A percentile compares a stretch with the other conserved stretches of the same genome.
These are phyloP conservation scores for Hansfordia pulvinata DNA, from an alignment of 2,329 filamentous ascomycete species.

Conservation along the genomic window DNA sequence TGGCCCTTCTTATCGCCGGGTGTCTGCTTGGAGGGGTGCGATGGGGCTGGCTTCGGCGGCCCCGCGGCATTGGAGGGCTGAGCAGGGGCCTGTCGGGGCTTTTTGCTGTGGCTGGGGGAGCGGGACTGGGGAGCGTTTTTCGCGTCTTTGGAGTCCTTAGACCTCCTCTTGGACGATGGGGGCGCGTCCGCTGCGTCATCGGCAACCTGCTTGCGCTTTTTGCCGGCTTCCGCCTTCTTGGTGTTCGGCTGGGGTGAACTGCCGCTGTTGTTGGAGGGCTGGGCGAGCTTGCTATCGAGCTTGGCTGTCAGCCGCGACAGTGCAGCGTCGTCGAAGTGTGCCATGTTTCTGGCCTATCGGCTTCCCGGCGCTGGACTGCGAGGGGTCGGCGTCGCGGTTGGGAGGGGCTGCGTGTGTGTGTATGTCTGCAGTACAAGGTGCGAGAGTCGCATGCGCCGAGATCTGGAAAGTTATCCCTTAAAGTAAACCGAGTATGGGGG, in stretches of 20 bases:
- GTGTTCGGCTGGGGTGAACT: conserved; percentile 4
- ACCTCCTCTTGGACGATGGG: conserved; percentile 13
- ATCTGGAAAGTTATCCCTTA: no score
- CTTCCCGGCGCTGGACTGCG: no score
- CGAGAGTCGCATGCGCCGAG: no score
- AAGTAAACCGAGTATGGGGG: no score
- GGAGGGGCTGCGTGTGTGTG: no score
- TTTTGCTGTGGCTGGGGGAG: no score
- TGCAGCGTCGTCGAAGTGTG: conserved; percentile 33
- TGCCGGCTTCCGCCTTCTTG: conserved; percentile 16
- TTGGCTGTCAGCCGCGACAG: conserved; percentile 39
- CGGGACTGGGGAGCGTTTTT: conserved; percentile 9
- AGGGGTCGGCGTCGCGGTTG: no score
- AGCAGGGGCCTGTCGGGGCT: no score
- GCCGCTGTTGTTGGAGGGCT: conserved; percentile 15
- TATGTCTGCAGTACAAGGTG: no score
- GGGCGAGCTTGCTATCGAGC: conserved; percentile 38
- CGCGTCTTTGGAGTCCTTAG: conserved; percentile 9
- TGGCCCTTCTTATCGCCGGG: neutral
- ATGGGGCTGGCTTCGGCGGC: neutral
- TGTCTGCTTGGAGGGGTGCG: neutral
- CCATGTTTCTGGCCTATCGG: conserved; percentile 11
- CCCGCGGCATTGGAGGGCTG: no score
- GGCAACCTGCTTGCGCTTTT: conserved; percentile 27
- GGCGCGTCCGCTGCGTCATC: conserved; percentile 6